Percentiles rank a stretch among this genome's conserved stretches.
phyloP scores from a whole-genome alignment of 768 basidiomycete genomes.

The Pulveroboletus sp. region DNA sequence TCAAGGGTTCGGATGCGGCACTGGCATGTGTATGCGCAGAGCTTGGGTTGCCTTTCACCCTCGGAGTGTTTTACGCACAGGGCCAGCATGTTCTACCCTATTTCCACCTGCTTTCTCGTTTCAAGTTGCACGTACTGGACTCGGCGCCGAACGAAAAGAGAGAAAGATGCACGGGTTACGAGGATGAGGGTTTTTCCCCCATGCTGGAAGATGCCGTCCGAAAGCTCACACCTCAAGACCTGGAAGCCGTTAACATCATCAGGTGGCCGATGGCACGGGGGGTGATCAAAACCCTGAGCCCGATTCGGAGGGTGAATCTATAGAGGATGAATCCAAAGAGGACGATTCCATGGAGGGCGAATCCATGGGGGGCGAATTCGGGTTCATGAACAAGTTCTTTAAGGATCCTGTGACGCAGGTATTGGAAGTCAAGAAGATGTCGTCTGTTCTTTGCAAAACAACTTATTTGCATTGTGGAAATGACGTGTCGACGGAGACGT shows the following conservation, averaged over 20 bases:
- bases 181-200: neutral
- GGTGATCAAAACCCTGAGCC: no score
- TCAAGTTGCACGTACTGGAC: neutral
- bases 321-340: no score
- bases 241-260: slow-evolving; percentile 2
- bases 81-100: neutral
- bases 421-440: neutral
- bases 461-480: neutral
- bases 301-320: no score
- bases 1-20: slow-evolving; percentile 4
- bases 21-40: slow-evolving; percentile 4
- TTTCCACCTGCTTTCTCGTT: neutral
- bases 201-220: accelerated
- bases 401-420: slow-evolving; percentile 1
- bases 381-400: neutral
- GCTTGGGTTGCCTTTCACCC: neutral
- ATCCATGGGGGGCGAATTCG: no score
- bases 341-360: neutral
- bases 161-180: neutral
- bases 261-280: neutral
- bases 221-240: neutral
- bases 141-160: no score
- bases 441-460: neutral
- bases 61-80: slow-evolving; percentile 1
- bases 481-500: neutral